Base-by-base conservation (phyloP, 1,139 yeast genomes). In the Pichia terricola region DNA sequence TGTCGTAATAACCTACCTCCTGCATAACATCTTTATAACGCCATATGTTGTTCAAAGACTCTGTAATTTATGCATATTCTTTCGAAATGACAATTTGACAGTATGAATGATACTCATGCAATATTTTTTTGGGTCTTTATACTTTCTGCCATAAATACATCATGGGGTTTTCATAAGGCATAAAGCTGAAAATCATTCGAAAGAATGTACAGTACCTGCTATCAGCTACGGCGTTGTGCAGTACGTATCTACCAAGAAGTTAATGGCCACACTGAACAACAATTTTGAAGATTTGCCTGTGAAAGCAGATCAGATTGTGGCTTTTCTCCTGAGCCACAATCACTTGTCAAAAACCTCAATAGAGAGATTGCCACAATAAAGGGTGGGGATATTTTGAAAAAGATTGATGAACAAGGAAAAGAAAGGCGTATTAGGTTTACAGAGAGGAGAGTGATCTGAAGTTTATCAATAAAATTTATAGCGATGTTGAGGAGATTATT, bases 1-100 rank as follows among this genome's bases (percentile, higher is more conserved):
- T 89, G 97, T 63, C 73, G 97, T 55, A 79, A 79, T 49, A 77
- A 87, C 28, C 67, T 89, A 40, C 96, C 96, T 1, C 96, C 96
- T 4, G 35, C 35, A 11, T 34, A 34, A 2, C 10, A 7, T 16
- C 22, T 16, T 16, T 16, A 16, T 16, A 16, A 16, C 22, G 22
- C 22, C 2, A 16, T 16, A 16, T 16, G 1, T 16, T 1, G 22
- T 16, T 16, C 22, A 16, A 16, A 16, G 22, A 16, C 22, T 16
- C 22, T 16, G 22, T 16, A 16, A 16, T 16, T 2, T 16, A 16
- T 16, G 22, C 22, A 16, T 16, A 16, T 16, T 16, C 22, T 16
- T 16, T 16, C 22, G 22, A 16, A 16, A 16, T 16, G 22, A 16
- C 22, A 16, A 16, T 16, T 16, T 16, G 22, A 16, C 1, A 16